Evolutionary conservation across 2,329 filamentous ascomycete genomes (phyloP).

Genomic region (Beauveria pseudobassiana): DNA sequence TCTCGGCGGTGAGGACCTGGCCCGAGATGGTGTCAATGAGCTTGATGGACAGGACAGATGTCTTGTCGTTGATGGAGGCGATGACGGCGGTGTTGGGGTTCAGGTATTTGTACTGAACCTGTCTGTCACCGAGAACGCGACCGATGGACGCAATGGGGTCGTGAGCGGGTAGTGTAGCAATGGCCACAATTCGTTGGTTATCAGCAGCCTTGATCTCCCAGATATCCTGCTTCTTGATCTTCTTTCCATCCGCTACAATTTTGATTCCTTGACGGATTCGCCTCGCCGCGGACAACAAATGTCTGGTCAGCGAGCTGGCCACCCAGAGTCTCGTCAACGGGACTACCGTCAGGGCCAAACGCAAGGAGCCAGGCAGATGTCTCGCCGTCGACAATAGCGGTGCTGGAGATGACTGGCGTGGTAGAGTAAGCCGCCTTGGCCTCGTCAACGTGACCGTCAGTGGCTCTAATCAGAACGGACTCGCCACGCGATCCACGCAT

Average conservation of each 20-base stretch:
- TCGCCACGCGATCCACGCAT: conserved; percentile 56
- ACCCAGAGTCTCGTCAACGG: conserved; percentile 36
- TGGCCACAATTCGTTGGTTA: conserved; percentile 59
- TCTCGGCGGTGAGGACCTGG: conserved; percentile 63
- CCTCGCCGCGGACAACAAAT: conserved; percentile 44
- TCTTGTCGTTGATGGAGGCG: conserved; percentile 54
- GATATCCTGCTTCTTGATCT: conserved; percentile 38
- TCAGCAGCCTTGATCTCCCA: conserved; percentile 69
- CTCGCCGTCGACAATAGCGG: conserved; percentile 45
- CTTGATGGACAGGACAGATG: conserved; percentile 60
- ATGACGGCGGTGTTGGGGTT: conserved; percentile 80
- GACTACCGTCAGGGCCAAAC: conserved; percentile 41
- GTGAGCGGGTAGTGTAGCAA: conserved; percentile 62
- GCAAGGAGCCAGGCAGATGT: conserved; percentile 47
- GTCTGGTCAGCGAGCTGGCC: conserved; percentile 43
- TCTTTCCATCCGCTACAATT: conserved; percentile 36
- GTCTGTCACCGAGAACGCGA: conserved; percentile 81
- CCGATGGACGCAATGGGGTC: conserved; percentile 94
- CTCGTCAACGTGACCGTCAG: conserved; percentile 45
- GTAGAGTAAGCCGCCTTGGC: conserved; percentile 28
- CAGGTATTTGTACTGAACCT: conserved; percentile 96
- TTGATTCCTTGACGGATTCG: conserved; percentile 45
- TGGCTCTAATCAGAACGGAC: conserved; percentile 47
- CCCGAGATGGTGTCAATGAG: conserved; percentile 84
- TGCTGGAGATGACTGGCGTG: conserved; percentile 25